Base-by-base conservation (phyloP, 345 rosid genomes). In the Pugionium cornutum region DNA sequence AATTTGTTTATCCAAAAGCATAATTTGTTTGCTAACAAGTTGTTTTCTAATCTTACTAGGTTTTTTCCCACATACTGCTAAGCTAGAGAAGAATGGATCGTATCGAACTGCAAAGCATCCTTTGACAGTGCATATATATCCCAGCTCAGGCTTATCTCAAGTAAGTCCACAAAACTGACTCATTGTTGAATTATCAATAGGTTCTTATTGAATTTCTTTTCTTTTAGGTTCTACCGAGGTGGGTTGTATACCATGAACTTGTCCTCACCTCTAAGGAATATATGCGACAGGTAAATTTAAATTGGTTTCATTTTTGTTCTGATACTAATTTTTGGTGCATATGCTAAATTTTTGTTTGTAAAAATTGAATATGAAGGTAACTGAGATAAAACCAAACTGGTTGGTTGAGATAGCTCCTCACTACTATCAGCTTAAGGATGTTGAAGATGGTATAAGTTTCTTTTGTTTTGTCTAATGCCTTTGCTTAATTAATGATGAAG, bases 331-430 rank as follows among this genome's bases (percentile, higher is more conserved):
- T 18, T 18, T 18, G 18, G 18, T 18, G 18, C 18, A 18, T 18
- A 18, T 18, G 18, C 18, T 18, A 18, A 18, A 18, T 18, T 18
- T 18, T 18, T 18, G 18, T 18, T 18, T 18, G 18, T 18, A 18
- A 18, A 18, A 18, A 18, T 18, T 18, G 1, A 49, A 58, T 66
- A 34, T 10, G 50, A 81, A 94, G 97, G 95, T 89, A 35, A 87
- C 96, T 8, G 97, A 95, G 70, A 84, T 91, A 67, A 95, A 89
- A 76, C 99, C 99, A 4, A 97, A 95, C 39, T 95, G 99, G 97
- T 81, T 95, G 79, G 87, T 91, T 49, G 99, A 95, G 79, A 84
- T 91, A 75, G 97, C 96, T 10, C 99, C 97, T 1, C 97, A 95
- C 64, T 95, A 76, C 74, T 95, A 91, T 82, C 96, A 95, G 81